Evolutionary conservation across 345 rosid genomes (phyloP).

Genomic region (Eucalyptus decipiens): DNA sequence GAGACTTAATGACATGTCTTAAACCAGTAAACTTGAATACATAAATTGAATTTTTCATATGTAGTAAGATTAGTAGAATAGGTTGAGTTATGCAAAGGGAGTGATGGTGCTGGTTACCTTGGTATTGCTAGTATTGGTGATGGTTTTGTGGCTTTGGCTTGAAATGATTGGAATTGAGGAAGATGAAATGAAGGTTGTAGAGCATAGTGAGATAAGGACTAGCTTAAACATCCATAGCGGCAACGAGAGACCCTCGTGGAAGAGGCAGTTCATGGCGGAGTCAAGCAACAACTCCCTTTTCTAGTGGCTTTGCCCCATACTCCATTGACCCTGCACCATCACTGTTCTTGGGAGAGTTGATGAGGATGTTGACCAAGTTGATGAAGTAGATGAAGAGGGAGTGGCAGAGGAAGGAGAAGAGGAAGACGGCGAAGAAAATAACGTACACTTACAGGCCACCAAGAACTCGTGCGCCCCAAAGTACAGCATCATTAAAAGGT

Average conservation of each 20-base stretch:
- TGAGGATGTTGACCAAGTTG: background rate
- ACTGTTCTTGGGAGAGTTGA: fast-evolving
- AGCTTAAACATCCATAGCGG: background rate
- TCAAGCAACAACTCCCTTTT: too few relatives aligned
- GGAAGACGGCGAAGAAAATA: background rate
- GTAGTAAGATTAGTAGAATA: too few relatives aligned
- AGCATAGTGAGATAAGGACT: fast-evolving
- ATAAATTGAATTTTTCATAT: too few relatives aligned
- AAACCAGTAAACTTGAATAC: too few relatives aligned
- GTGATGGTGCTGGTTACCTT: background rate
- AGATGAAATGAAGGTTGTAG: background rate
- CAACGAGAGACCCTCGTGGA: fast-evolving
- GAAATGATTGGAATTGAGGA: background rate
- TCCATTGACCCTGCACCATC: fast-evolving
- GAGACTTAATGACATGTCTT: too few relatives aligned
- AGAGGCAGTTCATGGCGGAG: too few relatives aligned
- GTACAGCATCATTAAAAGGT: too few relatives aligned
- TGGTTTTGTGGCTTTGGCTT: background rate
- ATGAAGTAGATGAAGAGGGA: background rate
- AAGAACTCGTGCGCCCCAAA: too few relatives aligned
- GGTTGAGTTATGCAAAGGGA: too few relatives aligned
- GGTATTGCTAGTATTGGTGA: background rate
- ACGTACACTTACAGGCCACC: too few relatives aligned
- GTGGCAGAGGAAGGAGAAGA: background rate
- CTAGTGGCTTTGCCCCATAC: fast-evolving